These are phyloP conservation scores for Candida quercuum DNA, from an alignment of 805 yeast species.

Conservation along the genomic window DNA sequence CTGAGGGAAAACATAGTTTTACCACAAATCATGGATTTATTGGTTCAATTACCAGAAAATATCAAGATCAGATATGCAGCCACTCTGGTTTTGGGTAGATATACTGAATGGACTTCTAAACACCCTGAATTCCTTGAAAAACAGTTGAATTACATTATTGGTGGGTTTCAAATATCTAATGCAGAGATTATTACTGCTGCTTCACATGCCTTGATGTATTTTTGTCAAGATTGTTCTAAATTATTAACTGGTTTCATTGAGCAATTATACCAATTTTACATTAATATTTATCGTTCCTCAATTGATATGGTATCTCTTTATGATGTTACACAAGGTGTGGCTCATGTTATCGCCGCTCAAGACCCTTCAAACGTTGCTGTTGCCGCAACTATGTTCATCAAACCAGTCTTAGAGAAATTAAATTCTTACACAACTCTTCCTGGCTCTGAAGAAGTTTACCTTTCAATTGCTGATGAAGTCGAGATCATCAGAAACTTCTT, in stretches of 20 bases:
- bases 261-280: constrained; percentile 72
- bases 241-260: constrained; percentile 62
- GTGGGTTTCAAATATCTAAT: constrained; percentile 50
- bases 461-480: constrained; percentile 63
- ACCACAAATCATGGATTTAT: constrained; percentile 69
- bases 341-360: constrained; percentile 68
- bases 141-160: constrained; percentile 78
- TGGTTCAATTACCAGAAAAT: constrained; percentile 74
- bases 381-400: constrained; percentile 57
- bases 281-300: constrained; percentile 38
- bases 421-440: constrained; percentile 19
- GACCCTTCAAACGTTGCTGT: constrained; percentile 46
- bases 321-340: constrained; percentile 86
- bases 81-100: constrained; percentile 89
- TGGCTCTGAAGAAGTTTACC: constrained; percentile 31
- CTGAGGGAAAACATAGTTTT: constrained; percentile 57
- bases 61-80: constrained; percentile 88
- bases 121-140: constrained; percentile 80
- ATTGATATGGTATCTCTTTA: constrained; percentile 65
- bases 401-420: constrained; percentile 53
- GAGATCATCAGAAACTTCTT: constrained; percentile 63
- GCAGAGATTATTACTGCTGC: constrained; percentile 69
- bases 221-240: constrained; percentile 84
- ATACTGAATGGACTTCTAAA: constrained; percentile 89
- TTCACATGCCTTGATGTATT: constrained; percentile 88